Conservation (phyloP, 257 asterid species). For the Petrea volubilis region DNA sequence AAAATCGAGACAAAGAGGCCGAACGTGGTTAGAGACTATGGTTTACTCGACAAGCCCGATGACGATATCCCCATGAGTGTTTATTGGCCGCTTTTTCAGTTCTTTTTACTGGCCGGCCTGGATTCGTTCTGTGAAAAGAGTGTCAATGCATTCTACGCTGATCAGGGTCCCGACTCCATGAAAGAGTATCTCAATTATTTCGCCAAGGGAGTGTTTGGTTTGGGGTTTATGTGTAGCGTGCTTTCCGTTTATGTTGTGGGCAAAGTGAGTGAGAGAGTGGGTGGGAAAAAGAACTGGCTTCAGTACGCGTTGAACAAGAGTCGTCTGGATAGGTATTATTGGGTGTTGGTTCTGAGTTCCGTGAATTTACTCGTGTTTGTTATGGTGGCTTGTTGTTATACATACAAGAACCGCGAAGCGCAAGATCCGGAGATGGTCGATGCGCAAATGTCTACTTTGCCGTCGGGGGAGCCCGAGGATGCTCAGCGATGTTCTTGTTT, state of each 20-base stretch:
- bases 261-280: conserved; percentile 38
- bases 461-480: not conserved
- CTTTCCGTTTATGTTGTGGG: conserved; percentile 49
- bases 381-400: conserved; percentile 26
- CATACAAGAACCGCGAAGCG: conserved; percentile 26
- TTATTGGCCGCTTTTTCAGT: conserved; percentile 53
- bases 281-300: conserved; percentile 51
- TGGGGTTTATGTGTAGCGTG: conserved; percentile 46
- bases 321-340: conserved; percentile 58
- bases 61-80: conserved; percentile 39
- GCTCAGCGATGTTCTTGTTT: not conserved
- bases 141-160: conserved; percentile 22
- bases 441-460: not conserved
- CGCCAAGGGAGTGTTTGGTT: conserved; percentile 36
- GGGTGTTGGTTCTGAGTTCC: conserved; percentile 42
- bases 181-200: conserved; percentile 21
- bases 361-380: conserved; percentile 34
- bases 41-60: conserved; percentile 35
- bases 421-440: not conserved
- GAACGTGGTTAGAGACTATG: conserved; percentile 23
- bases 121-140: conserved; percentile 38
- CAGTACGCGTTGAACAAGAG: conserved; percentile 50
- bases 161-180: conserved; percentile 38
- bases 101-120: conserved; percentile 43
- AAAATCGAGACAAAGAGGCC: conserved; percentile 45